A percentile compares a stretch with the other conserved stretches of the same genome.
phyloP scores from a whole-genome alignment of 2,329 filamentous ascomycete species.

The Fonsecaea pedrosoi region DNA sequence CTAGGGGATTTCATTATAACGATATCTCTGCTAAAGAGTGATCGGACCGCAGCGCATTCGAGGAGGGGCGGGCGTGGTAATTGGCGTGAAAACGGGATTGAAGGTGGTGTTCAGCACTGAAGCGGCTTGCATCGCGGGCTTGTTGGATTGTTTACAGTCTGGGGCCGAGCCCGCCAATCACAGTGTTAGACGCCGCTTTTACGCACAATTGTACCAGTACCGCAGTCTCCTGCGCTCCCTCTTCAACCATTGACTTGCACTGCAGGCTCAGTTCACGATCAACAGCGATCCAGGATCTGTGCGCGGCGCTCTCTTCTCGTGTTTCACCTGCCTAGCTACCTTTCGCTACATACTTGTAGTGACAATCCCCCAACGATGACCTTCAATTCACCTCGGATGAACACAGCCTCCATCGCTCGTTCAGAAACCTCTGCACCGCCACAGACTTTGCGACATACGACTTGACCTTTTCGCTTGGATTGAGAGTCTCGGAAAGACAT shows the following conservation, averaged over 20 bases:
- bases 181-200: neutral
- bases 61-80: neutral
- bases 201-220: neutral
- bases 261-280: neutral
- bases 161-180: conserved; percentile 15
- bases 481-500: neutral
- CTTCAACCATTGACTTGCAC: neutral
- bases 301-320: neutral
- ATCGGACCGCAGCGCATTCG: conserved; percentile 7
- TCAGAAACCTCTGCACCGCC: neutral
- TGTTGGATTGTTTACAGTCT: conserved; percentile 17
- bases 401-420: neutral
- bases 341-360: neutral
- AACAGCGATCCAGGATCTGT: neutral
- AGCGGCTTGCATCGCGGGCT: conserved; percentile 16
- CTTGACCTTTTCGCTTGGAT: neutral
- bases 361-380: neutral
- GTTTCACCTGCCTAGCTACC: neutral
- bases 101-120: conserved; percentile 11
- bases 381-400: neutral
- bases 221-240: neutral
- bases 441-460: neutral
- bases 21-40: conserved; percentile 25
- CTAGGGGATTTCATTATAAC: conserved; percentile 25
- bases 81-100: neutral